Evolutionary conservation across 768 basidiomycete species (phyloP), one percentile per base, ranked within the genome.

Genomic region (Boletus huronensis): DNA sequence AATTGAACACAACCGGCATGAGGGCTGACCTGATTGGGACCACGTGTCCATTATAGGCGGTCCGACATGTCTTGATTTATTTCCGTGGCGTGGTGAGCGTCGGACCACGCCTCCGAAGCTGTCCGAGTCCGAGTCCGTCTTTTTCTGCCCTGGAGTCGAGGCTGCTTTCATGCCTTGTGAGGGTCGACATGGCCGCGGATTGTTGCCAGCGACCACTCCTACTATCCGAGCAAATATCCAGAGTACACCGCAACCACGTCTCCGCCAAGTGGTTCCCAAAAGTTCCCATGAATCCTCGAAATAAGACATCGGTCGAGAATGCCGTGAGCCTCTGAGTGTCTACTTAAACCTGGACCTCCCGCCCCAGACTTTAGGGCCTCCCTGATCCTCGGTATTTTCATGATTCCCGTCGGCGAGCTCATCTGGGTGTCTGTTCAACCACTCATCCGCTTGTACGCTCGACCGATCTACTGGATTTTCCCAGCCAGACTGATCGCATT

Each of bases 391-490:
- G 36, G 5, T 13, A 19, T 44, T n/a, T n/a, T 29, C 48, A 68
- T 68, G 67, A 55, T 68, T 36, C 34, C 75, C 38, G 58, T 66
- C 13, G 77, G 82, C 13, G 70, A 77, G 14, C 70, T 86, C 50
- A 80, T 87, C 48, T 87, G 85, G 84, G 76, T 83, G 26, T 83
- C 85, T 21, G 73, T 75, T 42, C 74, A 82, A 51, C 84, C 84
- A 3, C 69, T 87, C 43, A 72, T 85, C 52, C 77, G 83, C 58
- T 66, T 87, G 84, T 84, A 64, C 53, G 81, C 69, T 44, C n/a
- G 23, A 57, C 25, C 39, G 29, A 45, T 35, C 48, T 44, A 38
- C 34, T 48, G 5, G 17, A 21, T 26, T 21, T 7, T 38, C 10
- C 6, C 48, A 34, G 28, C 10, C 25, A 29, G n/a, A 55, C 57